Base-by-base conservation (phyloP, 768 basidiomycete species). In the Albatrellus ellisii region DNA sequence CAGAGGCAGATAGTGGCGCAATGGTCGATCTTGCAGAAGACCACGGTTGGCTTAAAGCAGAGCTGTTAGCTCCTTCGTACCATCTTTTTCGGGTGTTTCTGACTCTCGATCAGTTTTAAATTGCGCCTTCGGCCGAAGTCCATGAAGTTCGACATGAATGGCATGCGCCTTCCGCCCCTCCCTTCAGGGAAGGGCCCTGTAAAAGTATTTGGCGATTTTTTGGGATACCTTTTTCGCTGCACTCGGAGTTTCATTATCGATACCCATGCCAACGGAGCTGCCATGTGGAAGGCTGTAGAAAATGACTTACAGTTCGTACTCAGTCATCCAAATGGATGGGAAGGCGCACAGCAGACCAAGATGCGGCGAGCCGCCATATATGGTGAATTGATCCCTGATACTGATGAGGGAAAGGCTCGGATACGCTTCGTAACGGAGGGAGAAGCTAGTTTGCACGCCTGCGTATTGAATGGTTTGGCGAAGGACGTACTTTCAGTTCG, bases 241-340 rank as follows among this genome's bases (percentile, higher is more conserved):
- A 84, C 83, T 5, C 72, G 72, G 36, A 75, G 66, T 28, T 86
- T 85, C 58, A 83, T 87, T 59, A 68, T 66, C 45, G 81, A 86
- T 48, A 86, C 83, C n/a, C 81, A 87, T 52, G 83, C 80, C n/a
- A 79, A 79, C 46, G 83, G 83, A 0, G 61, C 62, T 17, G 62
- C 69, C 17, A 59, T 86, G 1, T 85, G 82, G 79, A 70, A 69
- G n/a, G 67, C 75, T 3, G 73, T 85, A 21, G 80, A 84, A 53
- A 54, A 68, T 34, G 68, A 78, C 52, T 69, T 82, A 35, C 78
- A 86, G 52, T 73, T 86, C 46, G 80, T 87, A 3, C 62, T 85
- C 27, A 78, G 77, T 29, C 83, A 86, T 56, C 83, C 83, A 11
- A 87, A 85, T 49, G 83, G 83, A 4, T 87, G 83, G 83, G 83